These are phyloP conservation scores for Globisporangium cystogenes DNA, from an alignment of 352 stramenopile genomes.

Conservation along the genomic window DNA sequence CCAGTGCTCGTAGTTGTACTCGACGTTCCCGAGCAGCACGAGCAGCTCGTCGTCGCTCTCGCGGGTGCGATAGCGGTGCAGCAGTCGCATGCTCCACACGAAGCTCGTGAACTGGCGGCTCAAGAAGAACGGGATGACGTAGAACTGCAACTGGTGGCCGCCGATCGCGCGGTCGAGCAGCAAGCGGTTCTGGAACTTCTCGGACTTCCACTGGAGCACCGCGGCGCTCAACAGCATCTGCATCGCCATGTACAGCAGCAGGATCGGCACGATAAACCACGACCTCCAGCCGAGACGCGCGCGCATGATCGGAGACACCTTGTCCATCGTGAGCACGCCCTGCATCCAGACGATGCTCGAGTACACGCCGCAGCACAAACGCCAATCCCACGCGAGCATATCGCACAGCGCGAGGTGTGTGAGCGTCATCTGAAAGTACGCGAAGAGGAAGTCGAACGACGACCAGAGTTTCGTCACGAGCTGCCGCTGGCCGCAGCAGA, in stretches of 20 bases:
- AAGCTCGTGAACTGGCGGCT: slow-evolving; percentile 11
- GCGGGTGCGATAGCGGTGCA: slow-evolving; percentile 9
- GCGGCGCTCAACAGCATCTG: slow-evolving; percentile 4
- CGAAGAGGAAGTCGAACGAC: slow-evolving; percentile 24
- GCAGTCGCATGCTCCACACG: slow-evolving; percentile 9
- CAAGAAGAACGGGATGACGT: slow-evolving; percentile 14
- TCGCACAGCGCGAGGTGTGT: slow-evolving; percentile 5
- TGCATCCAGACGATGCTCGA: slow-evolving; percentile 17
- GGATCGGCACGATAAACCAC: slow-evolving; percentile 1
- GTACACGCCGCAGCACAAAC: not conserved
- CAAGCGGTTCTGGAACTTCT: slow-evolving; percentile 10
- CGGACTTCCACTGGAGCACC: slow-evolving; percentile 6
- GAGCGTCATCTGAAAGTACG: slow-evolving; percentile 12
- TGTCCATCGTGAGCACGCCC: slow-evolving; percentile 16
- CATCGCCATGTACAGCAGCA: slow-evolving; percentile 5
- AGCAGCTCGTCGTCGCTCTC: slow-evolving; percentile 8
- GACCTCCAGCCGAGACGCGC: slow-evolving; percentile 4
- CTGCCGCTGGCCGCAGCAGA: slow-evolving; percentile 10
- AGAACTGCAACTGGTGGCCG: slow-evolving; percentile 2
- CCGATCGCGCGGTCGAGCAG: slow-evolving; percentile 8
- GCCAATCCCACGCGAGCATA: slow-evolving; percentile 12
- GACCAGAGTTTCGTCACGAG: slow-evolving; percentile 13
- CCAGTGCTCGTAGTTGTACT: slow-evolving; percentile 14
- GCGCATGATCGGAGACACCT: slow-evolving; percentile 12
- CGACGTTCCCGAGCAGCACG: slow-evolving; percentile 11